Percentiles rank a stretch among this genome's conserved stretches.
Conservation (phyloP, 2,329 filamentous ascomycete species). For the Penicillium nordicum region DNA sequence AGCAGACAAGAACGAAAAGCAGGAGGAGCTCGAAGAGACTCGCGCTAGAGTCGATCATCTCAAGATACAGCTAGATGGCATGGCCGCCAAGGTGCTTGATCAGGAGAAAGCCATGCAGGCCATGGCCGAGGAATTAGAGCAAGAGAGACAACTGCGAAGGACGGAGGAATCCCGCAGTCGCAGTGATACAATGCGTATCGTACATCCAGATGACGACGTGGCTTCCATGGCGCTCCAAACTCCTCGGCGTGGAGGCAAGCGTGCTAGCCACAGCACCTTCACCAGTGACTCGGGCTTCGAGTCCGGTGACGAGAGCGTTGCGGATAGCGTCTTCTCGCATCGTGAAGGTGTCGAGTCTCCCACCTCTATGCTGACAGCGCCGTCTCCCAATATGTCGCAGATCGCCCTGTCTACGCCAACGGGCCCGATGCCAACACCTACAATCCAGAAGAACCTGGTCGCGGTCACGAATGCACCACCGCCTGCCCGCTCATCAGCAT, state of each 20-base stretch:
- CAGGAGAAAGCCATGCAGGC: conserved; percentile 56
- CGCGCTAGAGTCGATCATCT: conserved; percentile 56
- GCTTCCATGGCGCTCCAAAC: conserved; percentile 36
- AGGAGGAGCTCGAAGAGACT: conserved; percentile 61
- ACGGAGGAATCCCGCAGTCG: conserved; percentile 39
- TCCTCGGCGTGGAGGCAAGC: conserved; percentile 34
- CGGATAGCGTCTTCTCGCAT: conserved; percentile 48
- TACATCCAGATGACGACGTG: conserved; percentile 31
- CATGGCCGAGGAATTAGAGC: conserved; percentile 48
- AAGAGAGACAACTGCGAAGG: conserved; percentile 41
- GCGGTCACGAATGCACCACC: conserved; percentile 19
- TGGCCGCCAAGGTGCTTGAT: conserved; percentile 54
- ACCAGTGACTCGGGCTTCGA: conserved; percentile 59
- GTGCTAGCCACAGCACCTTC: conserved; percentile 40
- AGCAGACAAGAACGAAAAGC: conserved; percentile 55
- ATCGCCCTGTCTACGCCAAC: conserved; percentile 30
- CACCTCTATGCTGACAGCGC: conserved; percentile 35
- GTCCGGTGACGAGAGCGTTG: conserved; percentile 54
- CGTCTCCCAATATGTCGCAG: conserved; percentile 38
- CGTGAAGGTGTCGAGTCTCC: conserved; percentile 35
- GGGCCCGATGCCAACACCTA: conserved; percentile 29
- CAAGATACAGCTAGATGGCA: conserved; percentile 59
- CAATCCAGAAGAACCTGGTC: conserved; percentile 32
- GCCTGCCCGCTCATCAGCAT: conserved; percentile 33
- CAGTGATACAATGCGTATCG: conserved; percentile 31